Conservation (phyloP, 202 grass and related monocot species). For the Elaeis oleifera region DNA sequence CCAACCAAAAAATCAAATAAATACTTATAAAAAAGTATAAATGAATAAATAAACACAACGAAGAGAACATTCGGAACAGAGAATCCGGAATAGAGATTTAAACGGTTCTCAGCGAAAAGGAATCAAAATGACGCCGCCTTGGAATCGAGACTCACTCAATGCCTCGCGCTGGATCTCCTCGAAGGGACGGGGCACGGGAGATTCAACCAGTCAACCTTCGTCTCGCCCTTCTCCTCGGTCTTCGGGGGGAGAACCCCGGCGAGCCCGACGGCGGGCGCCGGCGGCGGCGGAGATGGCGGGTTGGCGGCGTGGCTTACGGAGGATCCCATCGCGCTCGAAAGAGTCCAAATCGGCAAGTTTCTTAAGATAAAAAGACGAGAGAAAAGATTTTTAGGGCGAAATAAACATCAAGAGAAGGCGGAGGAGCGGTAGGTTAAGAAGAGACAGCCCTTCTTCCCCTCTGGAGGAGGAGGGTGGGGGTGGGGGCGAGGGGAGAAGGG, state of each 20-base stretch:
- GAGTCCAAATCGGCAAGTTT: not conserved
- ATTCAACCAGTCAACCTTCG: slow-evolving; percentile 95
- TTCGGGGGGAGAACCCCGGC: slow-evolving; percentile 57
- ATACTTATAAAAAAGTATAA: too few species aligned
- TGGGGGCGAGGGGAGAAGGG: not conserved
- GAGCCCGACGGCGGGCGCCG: slow-evolving; percentile 46
- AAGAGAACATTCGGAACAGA: too few species aligned
- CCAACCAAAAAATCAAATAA: too few species aligned
- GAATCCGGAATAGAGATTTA: slow-evolving; percentile 8
- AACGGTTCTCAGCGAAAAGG: not conserved
- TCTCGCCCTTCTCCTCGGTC: slow-evolving; percentile 27
- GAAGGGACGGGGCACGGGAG: slow-evolving; percentile 85
- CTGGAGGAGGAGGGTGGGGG: slow-evolving; percentile 13
- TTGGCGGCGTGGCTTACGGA: slow-evolving; percentile 27
- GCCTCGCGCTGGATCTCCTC: slow-evolving; percentile 99
- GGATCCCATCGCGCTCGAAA: slow-evolving; percentile 46
- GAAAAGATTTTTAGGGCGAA: too few species aligned
- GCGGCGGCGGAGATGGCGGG: slow-evolving; percentile 17
- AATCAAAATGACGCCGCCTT: too few species aligned
- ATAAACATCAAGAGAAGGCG: too few species aligned
- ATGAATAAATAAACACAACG: too few species aligned
- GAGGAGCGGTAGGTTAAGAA: not conserved
- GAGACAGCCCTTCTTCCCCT: slow-evolving; percentile 28
- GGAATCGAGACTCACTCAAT: slow-evolving; percentile 51
- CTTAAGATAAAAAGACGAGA: too few species aligned